A percentile compares a stretch with the other conserved stretches of the same genome.
Evolutionary conservation across 306 rosid species (phyloP).

Genomic region (Urtica urens): DNA sequence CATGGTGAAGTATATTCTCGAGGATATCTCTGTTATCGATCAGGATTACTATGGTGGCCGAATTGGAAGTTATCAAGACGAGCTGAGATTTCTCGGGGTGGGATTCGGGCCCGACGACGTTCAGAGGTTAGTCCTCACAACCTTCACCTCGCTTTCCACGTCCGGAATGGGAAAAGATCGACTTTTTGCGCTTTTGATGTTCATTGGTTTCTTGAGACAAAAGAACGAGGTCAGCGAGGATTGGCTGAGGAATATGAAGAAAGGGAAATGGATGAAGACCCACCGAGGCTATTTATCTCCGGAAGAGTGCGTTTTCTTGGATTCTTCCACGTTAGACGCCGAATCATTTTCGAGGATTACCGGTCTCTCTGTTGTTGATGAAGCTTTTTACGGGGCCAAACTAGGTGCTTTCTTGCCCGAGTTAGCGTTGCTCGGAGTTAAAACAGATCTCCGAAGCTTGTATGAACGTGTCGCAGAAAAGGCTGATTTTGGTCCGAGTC

Average conservation of each 20-base stretch:
- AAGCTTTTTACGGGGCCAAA: slow-evolving; percentile 7
- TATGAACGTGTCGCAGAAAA: slow-evolving; percentile 15
- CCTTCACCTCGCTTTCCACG: slow-evolving; percentile 5
- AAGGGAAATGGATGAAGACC: slow-evolving; percentile 18
- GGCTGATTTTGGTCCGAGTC: not conserved
- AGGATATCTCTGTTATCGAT: slow-evolving; percentile 6
- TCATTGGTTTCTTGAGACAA: slow-evolving; percentile 6
- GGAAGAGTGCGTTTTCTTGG: slow-evolving; percentile 8
- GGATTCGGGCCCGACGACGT: slow-evolving; percentile 7
- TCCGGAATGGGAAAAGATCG: slow-evolving; percentile 7
- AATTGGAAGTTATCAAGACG: slow-evolving; percentile 15
- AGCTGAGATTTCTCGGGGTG: slow-evolving; percentile 17
- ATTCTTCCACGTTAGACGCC: not conserved
- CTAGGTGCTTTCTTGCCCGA: slow-evolving; percentile 6
- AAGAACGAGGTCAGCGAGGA: slow-evolving; percentile 2
- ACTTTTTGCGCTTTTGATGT: slow-evolving; percentile 3
- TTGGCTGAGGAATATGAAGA: slow-evolving; percentile 13
- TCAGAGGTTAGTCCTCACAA: not conserved
- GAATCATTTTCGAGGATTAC: slow-evolving; percentile 2
- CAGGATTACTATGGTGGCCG: slow-evolving; percentile 6
- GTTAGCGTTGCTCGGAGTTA: slow-evolving; percentile 12
- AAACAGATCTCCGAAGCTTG: not conserved
- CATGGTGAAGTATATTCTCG: slow-evolving; percentile 13
- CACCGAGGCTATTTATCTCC: slow-evolving; percentile 14
- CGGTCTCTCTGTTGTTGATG: slow-evolving; percentile 10